Conservation (phyloP, 192 early-diverging fungal species). For the Linnemannia schmuckeri region DNA sequence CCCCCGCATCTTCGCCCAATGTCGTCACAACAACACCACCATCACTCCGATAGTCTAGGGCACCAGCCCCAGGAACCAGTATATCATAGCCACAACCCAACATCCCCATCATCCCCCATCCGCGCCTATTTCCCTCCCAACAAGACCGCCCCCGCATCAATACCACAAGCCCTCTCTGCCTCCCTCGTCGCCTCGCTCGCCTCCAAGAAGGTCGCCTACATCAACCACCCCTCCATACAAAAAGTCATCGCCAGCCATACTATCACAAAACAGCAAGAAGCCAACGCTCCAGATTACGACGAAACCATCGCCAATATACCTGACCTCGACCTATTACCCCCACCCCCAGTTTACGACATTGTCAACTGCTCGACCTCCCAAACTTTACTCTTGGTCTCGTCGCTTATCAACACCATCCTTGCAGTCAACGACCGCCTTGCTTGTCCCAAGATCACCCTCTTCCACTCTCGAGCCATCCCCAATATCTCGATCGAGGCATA, state of each 20-base stretch:
- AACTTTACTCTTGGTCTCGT: constrained; percentile 62
- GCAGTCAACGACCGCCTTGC: constrained; percentile 61
- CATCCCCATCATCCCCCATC: constrained; percentile 20
- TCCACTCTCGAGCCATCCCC: constrained; percentile 79
- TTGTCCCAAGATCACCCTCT: constrained; percentile 67
- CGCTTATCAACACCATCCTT: constrained; percentile 65
- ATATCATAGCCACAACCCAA: not conserved
- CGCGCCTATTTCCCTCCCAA: constrained; percentile 37
- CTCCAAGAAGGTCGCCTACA: constrained; percentile 37
- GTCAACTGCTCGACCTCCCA: constrained; percentile 60
- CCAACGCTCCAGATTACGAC: constrained; percentile 38
- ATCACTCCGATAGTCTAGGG: constrained; percentile 10
- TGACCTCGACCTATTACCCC: constrained; percentile 45
- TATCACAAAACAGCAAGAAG: constrained; percentile 20
- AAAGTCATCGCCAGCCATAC: constrained; percentile 39
- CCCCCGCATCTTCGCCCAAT: constrained; percentile 5
- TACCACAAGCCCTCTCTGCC: constrained; percentile 19
- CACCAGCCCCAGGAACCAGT: constrained; percentile 19
- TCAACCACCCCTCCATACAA: constrained; percentile 51
- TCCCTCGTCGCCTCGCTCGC: constrained; percentile 23
- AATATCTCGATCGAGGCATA: constrained; percentile 76
- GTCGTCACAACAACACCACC: constrained; percentile 23
- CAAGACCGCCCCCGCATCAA: constrained; percentile 8
- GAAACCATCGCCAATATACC: constrained; percentile 50
- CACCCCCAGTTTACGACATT: constrained; percentile 59